phyloP scores from a whole-genome alignment of 768 basidiomycete species.

The Naganishia randhawae region DNA sequence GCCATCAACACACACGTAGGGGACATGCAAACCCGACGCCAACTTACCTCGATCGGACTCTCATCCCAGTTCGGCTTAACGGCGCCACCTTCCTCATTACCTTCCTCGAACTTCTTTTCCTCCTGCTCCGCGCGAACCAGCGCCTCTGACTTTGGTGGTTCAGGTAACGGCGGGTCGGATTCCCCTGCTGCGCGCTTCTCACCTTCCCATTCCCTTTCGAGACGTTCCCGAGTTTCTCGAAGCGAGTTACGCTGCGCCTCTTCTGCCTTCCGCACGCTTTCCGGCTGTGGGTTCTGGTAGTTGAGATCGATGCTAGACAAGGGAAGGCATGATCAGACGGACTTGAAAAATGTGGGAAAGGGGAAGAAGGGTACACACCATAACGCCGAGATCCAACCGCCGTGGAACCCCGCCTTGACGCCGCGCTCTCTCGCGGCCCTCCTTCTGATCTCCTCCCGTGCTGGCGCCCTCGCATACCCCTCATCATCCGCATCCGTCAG shows the following conservation, averaged over 20 bases:
- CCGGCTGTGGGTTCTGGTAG: constrained; percentile 42
- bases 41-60: constrained; percentile 42
- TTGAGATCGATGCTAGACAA: constrained; percentile 41
- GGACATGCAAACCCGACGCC: neutral
- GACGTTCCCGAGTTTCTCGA: neutral
- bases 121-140: neutral
- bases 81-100: constrained; percentile 22
- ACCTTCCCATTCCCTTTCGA: constrained; percentile 20
- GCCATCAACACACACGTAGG: neutral
- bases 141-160: constrained; percentile 4
- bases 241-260: constrained; percentile 19
- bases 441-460: constrained; percentile 43
- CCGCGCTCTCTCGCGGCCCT: constrained; percentile 42
- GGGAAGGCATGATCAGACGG: neutral
- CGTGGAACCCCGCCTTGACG: constrained; percentile 43
- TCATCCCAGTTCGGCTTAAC: constrained; percentile 40
- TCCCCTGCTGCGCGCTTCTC: constrained; percentile 23
- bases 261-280: constrained; percentile 27
- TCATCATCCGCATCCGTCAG: constrained; percentile 44
- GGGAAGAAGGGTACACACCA: constrained; percentile 36
- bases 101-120: constrained; percentile 6
- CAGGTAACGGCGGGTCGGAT: constrained; percentile 19
- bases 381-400: constrained; percentile 44
- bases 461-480: constrained; percentile 36
- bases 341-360: neutral